Evolutionary conservation across 2,329 filamentous ascomycete genomes (phyloP), one percentile per base, ranked within the genome.

Genomic region (Gnomoniopsis sp.): DNA sequence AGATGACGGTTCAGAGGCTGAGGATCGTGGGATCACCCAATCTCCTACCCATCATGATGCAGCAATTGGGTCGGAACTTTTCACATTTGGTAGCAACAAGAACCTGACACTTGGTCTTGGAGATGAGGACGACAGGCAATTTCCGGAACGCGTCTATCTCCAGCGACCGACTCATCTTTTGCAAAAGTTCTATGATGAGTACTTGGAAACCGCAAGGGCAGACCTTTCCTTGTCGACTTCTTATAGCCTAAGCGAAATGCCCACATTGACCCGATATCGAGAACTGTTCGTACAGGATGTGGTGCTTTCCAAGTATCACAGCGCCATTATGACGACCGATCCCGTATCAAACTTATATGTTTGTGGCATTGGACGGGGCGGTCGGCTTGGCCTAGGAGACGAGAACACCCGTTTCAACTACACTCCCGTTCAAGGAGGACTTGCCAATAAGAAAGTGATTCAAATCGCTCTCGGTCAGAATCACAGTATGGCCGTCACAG

Each of bases 121-220:
- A n/a, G 93, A 99, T 69, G 89, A 96, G 67, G 92, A 97, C 70
- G 93, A 99, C 69, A 87, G 95, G 3, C 93, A 98, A 64, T 96
- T 89, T 67, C 95, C 95, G 0, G 95, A 98, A 71, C 88, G 91
- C 11, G 86, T 97, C 12, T 77, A 81, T 34, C 73, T 98, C 36
- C 84, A 86, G 57, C 86, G 93, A 17, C 91, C 95, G 0, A 87
- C 90, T 23, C 86, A 91, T 68, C 79, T 98, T 1, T 72, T 96
- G 15, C 83, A 85, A 52, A 81, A 86, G 49, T 90, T 96, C 64
- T 86, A 91, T 67, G 78, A 83, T 38, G 88, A 93, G 64, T 83
- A 89, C 65, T 74, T 88, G 6, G 78, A 82, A 33, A 70, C 81
- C 54, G 71, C 72, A 21, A 70, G 71, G 19, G 69, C 72, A 26